A percentile compares a stretch with the other conserved stretches of the same genome.
Conservation (phyloP, 371 early-diverging fungal genomes). For the Funneliformis caledonium region DNA sequence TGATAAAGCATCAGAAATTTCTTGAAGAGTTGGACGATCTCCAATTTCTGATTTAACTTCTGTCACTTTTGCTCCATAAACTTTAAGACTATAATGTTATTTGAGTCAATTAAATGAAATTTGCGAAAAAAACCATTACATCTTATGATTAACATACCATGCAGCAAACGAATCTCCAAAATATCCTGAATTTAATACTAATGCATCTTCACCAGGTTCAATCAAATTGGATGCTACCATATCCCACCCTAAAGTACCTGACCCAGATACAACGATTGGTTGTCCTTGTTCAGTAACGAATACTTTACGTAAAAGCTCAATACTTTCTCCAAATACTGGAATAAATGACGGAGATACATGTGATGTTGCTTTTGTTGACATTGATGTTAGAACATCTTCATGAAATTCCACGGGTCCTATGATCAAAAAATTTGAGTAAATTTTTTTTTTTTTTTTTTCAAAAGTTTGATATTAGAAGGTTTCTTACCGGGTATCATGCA, state of each 20-base stretch:
- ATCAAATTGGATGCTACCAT: conserved; percentile 89
- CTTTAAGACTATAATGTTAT: conserved; percentile 63
- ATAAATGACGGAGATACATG: conserved; percentile 94
- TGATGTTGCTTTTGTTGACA: conserved; percentile 90
- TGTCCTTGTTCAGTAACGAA: conserved; percentile 84
- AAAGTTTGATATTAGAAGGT: not conserved
- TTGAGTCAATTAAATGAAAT: not conserved
- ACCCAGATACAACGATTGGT: conserved; percentile 93
- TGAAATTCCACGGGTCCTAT: conserved; percentile 94
- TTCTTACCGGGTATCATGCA: conserved; percentile 91
- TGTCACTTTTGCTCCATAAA: conserved; percentile 88
- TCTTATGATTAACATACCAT: conserved; percentile 60
- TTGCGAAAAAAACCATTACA: not conserved
- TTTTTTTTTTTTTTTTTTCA: not conserved
- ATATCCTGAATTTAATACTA: conserved; percentile 91
- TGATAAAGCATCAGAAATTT: conserved; percentile 55
- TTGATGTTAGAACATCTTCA: conserved; percentile 82
- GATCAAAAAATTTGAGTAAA: not conserved
- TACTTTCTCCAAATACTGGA: conserved; percentile 81
- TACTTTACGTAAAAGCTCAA: conserved; percentile 84
- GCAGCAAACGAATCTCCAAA: conserved; percentile 96
- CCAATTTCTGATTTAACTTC: conserved; percentile 74
- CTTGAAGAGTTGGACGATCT: conserved; percentile 66
- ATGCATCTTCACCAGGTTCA: conserved; percentile 87
- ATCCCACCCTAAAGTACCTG: conserved; percentile 96